These are phyloP conservation scores for Viola odorata DNA, from an alignment of 345 rosid genomes.

Conservation along the genomic window DNA sequence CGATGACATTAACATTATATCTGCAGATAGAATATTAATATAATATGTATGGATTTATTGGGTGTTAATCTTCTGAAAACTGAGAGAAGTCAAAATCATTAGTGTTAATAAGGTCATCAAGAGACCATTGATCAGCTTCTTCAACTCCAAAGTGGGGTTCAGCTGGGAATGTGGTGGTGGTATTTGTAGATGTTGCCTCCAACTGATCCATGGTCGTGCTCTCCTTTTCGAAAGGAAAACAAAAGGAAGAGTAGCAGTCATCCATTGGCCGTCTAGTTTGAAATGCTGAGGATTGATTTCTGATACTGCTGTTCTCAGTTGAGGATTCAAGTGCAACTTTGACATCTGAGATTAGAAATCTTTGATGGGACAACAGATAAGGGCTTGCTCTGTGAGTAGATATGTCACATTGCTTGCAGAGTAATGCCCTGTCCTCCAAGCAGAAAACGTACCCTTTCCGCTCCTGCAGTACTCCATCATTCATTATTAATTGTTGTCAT, in stretches of 20 bases:
- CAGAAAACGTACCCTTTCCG: conserved; percentile 23
- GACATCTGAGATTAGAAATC: conserved; percentile 22
- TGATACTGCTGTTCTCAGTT: not conserved
- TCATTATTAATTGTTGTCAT: no score
- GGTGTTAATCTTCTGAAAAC: conserved; percentile 8
- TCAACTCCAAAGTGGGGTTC: not conserved
- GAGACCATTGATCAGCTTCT: conserved; percentile 7
- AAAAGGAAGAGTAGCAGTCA: not conserved
- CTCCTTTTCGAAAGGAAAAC: not conserved
- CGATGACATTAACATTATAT: no score
- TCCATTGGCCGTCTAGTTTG: not conserved
- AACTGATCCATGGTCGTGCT: not conserved
- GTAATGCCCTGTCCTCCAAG: conserved; percentile 28
- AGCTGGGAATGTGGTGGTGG: not conserved
- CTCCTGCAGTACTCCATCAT: no score
- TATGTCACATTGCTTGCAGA: conserved; percentile 19
- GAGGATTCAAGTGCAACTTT: conserved; percentile 18
- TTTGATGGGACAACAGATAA: conserved; percentile 12
- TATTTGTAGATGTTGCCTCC: conserved; percentile 6
- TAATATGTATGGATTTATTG: no score
- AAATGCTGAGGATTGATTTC: not conserved
- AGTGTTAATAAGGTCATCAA: conserved; percentile 12
- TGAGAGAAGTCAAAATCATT: conserved; percentile 3
- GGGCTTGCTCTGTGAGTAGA: conserved; percentile 12
- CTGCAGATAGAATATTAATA: no score